Conservation (phyloP, 2,329 filamentous ascomycete species). For the Xylaria sp. region DNA sequence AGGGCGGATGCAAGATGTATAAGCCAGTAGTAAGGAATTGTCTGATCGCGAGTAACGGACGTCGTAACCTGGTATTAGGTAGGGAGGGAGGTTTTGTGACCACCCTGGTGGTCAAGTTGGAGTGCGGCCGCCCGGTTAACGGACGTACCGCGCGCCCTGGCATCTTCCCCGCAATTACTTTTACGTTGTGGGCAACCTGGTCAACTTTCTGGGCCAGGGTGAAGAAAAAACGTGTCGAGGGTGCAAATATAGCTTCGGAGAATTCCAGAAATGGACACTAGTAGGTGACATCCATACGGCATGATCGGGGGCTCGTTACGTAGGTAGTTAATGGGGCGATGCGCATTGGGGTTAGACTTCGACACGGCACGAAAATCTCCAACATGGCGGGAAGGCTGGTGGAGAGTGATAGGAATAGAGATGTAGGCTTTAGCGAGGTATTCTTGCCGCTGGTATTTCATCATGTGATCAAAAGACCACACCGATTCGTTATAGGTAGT, state of each 20-base stretch:
- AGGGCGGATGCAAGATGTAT: background rate
- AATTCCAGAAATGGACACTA: conserved; percentile 8
- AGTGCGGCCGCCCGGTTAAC: background rate
- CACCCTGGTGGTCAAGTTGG: background rate
- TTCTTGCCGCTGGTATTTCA: background rate
- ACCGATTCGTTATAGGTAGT: background rate
- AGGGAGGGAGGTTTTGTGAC: background rate
- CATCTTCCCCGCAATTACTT: conserved; percentile 10
- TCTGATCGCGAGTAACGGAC: background rate
- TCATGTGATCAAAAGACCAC: background rate
- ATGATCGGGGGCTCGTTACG: background rate
- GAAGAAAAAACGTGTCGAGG: conserved; percentile 8
- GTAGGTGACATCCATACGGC: conserved; percentile 10
- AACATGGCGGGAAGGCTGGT: background rate
- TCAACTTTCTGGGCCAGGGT: background rate
- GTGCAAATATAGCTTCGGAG: conserved; percentile 4
- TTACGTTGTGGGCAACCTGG: background rate
- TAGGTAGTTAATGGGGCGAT: conserved; percentile 1
- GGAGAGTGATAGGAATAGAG: conserved; percentile 1
- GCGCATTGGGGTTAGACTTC: background rate
- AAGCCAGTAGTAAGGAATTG: background rate
- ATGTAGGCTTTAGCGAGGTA: background rate
- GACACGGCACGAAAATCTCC: background rate
- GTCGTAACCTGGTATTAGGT: conserved; percentile 6
- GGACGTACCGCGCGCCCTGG: background rate